Evolutionary conservation across 1,139 yeast species (phyloP).

Genomic region (Komagataea norvegica): DNA sequence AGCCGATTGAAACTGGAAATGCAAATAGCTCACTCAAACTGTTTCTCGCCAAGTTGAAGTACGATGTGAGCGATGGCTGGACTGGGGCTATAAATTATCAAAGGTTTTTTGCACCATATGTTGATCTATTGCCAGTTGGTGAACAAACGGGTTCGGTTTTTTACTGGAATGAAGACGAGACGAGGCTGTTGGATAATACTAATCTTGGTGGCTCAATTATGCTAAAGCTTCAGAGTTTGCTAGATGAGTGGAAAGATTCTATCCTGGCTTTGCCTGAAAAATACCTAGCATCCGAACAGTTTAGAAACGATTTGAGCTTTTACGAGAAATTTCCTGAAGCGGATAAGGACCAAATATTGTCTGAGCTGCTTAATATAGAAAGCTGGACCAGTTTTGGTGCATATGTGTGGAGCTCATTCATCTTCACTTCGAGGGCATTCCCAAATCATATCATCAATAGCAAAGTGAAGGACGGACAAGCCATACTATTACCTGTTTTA

Average conservation of each 20-base stretch:
- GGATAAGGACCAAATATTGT: slow-evolving; percentile 7
- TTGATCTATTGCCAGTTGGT: slow-evolving; percentile 52
- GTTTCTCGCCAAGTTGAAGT: slow-evolving; percentile 40
- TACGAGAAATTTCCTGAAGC: slow-evolving; percentile 4
- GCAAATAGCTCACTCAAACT: slow-evolving; percentile 40
- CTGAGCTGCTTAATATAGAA: slow-evolving; percentile 1
- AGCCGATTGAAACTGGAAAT: slow-evolving; percentile 32
- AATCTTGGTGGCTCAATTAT: slow-evolving; percentile 41
- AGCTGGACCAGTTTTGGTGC: slow-evolving; percentile 53
- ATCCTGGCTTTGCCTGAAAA: slow-evolving; percentile 11
- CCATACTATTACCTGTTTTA: slow-evolving; percentile 65
- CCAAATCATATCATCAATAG: slow-evolving; percentile 47
- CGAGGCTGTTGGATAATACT: slow-evolving; percentile 54
- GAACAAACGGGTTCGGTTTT: slow-evolving; percentile 49
- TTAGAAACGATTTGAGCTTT: slow-evolving; percentile 11
- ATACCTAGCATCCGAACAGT: slow-evolving; percentile 1
- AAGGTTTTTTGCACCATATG: slow-evolving; percentile 39
- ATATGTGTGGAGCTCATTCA: slow-evolving; percentile 62
- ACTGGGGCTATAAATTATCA: slow-evolving; percentile 15
- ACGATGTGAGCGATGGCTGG: slow-evolving; percentile 22
- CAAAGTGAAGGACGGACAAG: slow-evolving; percentile 36
- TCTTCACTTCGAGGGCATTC: slow-evolving; percentile 66
- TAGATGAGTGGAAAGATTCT: slow-evolving; percentile 29
- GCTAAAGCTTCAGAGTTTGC: slow-evolving; percentile 29
- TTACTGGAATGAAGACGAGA: slow-evolving; percentile 52